Base-by-base conservation (phyloP, 78 protist species). In the Dictyostelium firmibasis region DNA sequence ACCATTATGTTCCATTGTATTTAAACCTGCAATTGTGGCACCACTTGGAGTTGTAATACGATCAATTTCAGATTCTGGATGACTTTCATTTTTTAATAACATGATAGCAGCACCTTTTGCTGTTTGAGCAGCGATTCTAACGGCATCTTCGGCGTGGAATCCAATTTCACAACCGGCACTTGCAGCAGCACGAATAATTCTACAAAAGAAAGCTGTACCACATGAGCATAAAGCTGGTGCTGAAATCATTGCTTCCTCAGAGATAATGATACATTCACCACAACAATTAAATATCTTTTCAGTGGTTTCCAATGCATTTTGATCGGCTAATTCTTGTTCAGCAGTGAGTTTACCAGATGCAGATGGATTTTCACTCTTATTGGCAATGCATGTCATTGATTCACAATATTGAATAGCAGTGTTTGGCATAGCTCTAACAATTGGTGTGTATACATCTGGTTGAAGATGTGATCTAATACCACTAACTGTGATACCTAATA, bases 341-440 rank as follows among this genome's bases (percentile, higher is more conserved):
- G 29, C 23, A 9, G 31, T 27, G 0, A 53, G 14, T 16, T 6
- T 20, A 29, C 20, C 23, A 0, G 29, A n/a, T 10, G 10, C 38
- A 14, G 41, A 60, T 4, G 43, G 31, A 6, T 43, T 16, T 2
- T 8, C 70, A 47, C 84, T 62, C 18, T 85, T 85, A 5, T 62
- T 88, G n/a, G 96, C 96, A 5, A 92, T 25, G 57, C 96, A 92
- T 0, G 96, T 92, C 96, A 92, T 92, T 3, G 96, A 92, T 82
- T 92, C 83, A 50, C 96, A 85, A 64, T 43, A 38, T 67, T 84
- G 92, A 67, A 92, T 92, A 8, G 96, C 96, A 16, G 96, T 92
- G 81, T 92, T 92, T 60, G 96, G 96, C 96, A 92, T 92, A n/a
- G 96, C 96, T 25, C 96, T 18, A 10, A 92, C 85, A 0, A 92